Base-by-base conservation (phyloP, 2,329 filamentous ascomycete genomes). In the Dactylellina haptotyla region DNA sequence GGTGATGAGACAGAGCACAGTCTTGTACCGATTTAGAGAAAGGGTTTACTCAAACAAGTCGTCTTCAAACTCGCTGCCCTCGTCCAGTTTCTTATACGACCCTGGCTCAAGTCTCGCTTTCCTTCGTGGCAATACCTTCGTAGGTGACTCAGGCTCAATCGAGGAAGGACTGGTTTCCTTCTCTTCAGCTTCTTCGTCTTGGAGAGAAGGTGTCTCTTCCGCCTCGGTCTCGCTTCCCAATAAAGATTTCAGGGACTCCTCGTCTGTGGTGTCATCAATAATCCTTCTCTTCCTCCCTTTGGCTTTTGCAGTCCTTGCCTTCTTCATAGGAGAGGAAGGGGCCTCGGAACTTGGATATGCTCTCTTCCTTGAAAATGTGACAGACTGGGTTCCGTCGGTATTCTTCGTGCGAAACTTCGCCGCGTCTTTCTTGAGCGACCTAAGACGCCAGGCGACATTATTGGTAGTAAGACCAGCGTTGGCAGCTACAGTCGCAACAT, bases 211-310 rank as follows among this genome's bases (percentile, higher is more conserved):
- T 23, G 51, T 59, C 14, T 58, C 12, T 20, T 71, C 58, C 4
- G 37, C 26, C 20, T 72, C 58, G 16, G 26, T 51, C 34, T 64
- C 66, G 25, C 45, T 32, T 4, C 50, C 46, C 1, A 46, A 5
- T 16, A 48, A 8, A 14, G 51, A 50, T 25, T 32, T 51, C 26
- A 53, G 18, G n/a, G 59, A 53, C 14, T 65, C 59, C 28, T 72
- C 67, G 30, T 72, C 67, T 26, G 53, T 72, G 18, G 58, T 72
- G 14, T 72, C 67, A 12, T 65, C 53, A 9, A 65, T 32, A 14
- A 51, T 54, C 8, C 26, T 59, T n/a, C 25, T 65, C 43, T 28
- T 72, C 30, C 28, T 65, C n/a, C 56, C 41, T 28, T 34, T 9
- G 14, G 46, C 34, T 0, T 26, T 16, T 1, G 43, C 23, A 9